Evolutionary conservation across 805 yeast species (phyloP), one percentile per base, ranked within the genome.

Genomic region (Saccharomycopsis sp.): DNA sequence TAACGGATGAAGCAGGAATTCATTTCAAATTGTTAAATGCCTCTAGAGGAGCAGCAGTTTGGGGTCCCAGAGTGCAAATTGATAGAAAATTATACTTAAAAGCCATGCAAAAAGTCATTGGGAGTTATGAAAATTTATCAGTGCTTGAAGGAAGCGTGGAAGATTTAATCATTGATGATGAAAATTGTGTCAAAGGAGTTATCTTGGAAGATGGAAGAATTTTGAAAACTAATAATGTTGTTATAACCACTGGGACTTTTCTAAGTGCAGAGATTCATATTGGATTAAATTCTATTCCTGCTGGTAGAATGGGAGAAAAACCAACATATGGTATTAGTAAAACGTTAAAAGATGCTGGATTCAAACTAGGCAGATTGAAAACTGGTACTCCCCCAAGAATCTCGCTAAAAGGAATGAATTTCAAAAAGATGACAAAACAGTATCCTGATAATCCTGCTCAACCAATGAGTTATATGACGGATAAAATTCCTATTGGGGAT

Each of bases 11-110:
- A 51, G 94, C 97, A 0, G 98, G 97, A 0, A 82, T 88, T 23
- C 95, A 88, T 57, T 92, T 79, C 60, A 86, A 85, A 53, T 77
- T 85, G 46, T 65, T 92, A 47, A 92, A 92, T 57, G 68, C 79
- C 34, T 80, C 94, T 1, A 73, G 86, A 49, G 98, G 98, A 2
- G 58, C 63, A n/a, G 98, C 98, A 0, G 97, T 89, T 2, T 94
- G 96, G 85, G 97, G 98, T 0, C 96, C 96, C 5, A 63, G 99
- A 45, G 96, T 96, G 1, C 98, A 92, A 61, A 89, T 92, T 23
- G 98, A 92, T 58, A 66, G 99, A 48, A 64, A 73, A 34, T 67
- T 89, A 2, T 92, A 92, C 56, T 62, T 80, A 51, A 53, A 57
- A 13, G 87, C 83, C 52, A 87, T 92, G 96, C 95, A 84, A 54